Evolutionary conservation across 2,329 filamentous ascomycete species (phyloP).

Genomic region (Aschersonia sp.): DNA sequence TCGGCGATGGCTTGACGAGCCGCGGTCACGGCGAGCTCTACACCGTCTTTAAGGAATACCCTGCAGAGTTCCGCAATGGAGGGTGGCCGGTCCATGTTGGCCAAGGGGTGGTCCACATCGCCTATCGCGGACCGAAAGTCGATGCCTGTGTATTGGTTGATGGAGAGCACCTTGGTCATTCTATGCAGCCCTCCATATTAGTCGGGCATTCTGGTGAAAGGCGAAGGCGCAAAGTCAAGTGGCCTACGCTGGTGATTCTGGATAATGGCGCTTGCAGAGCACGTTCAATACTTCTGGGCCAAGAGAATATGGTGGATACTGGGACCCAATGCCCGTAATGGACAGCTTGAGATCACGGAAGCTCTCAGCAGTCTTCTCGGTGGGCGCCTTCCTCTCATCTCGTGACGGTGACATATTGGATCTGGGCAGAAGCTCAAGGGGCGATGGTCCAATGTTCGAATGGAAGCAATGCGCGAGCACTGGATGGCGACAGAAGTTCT

Average conservation of each 20-base stretch:
- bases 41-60: neutral
- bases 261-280: neutral
- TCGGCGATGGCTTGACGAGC: neutral
- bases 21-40: neutral
- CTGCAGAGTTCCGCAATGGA: neutral
- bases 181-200: neutral
- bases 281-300: neutral
- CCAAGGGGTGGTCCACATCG: neutral
- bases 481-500: too few relatives aligned
- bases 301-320: neutral
- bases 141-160: neutral
- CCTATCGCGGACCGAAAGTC: neutral
- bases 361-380: neutral
- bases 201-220: neutral
- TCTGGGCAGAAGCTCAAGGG: neutral
- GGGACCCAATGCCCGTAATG: neutral
- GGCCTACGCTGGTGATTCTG: neutral
- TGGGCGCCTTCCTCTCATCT: neutral
- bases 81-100: neutral
- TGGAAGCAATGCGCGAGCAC: too few relatives aligned
- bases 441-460: too few relatives aligned
- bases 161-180: neutral
- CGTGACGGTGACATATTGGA: neutral
- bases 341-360: neutral
- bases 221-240: neutral